phyloP scores from a whole-genome alignment of 2,329 filamentous ascomycete genomes.

The Arthrobotrys sphaeroides region DNA sequence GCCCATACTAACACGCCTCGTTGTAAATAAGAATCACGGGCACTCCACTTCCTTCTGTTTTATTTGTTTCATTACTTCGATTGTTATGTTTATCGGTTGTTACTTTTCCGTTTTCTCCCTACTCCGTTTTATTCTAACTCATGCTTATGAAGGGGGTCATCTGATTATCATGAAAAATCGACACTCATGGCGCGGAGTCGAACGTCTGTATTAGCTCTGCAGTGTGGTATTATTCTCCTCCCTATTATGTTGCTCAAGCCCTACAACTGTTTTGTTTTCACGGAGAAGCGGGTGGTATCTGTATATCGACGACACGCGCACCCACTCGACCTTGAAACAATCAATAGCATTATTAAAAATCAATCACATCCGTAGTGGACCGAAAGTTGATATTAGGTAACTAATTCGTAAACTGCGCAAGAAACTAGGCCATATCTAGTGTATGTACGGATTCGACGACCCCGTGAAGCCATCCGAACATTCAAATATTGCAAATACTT shows the following conservation, averaged over 20 bases:
- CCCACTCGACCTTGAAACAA: too few relatives aligned
- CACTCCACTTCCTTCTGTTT: too few relatives aligned
- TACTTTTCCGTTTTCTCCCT: not conserved
- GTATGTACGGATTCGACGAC: too few relatives aligned
- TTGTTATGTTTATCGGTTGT: not conserved
- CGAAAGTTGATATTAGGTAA: too few relatives aligned
- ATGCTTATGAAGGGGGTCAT: constrained; percentile 14
- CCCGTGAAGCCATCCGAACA: not conserved
- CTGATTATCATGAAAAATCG: constrained; percentile 5
- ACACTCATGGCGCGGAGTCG: constrained; percentile 6
- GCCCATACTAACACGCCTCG: not conserved
- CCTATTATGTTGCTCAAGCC: not conserved
- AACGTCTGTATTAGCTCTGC: constrained; percentile 6
- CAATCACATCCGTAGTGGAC: too few relatives aligned
- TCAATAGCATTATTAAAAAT: too few relatives aligned
- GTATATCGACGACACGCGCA: too few relatives aligned
- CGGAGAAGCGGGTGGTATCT: not conserved
- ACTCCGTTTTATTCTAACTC: not conserved
- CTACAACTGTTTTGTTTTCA: not conserved
- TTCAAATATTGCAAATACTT: constrained; percentile 1
- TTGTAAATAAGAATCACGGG: not conserved
- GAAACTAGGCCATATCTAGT: too few relatives aligned
- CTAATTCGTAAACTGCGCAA: too few relatives aligned
- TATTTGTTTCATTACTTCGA: not conserved
- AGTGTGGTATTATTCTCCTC: not conserved